Evolutionary conservation across 2,329 filamentous ascomycete species (phyloP).

Genomic region (Talaromyces albobiverticillius): DNA sequence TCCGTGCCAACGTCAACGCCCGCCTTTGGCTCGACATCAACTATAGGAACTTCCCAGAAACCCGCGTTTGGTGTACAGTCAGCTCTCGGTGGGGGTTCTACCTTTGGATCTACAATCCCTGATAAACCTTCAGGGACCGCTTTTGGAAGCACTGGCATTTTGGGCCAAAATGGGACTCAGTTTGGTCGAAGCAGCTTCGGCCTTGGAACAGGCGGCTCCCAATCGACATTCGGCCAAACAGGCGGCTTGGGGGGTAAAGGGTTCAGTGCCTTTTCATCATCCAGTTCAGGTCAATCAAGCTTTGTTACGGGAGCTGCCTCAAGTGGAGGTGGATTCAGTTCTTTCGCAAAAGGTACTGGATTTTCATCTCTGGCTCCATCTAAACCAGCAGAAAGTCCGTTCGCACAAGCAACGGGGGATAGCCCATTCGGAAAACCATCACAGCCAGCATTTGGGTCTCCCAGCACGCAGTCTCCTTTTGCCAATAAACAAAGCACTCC

Average conservation of each 20-base stretch:
- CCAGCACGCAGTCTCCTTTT: slow-evolving; percentile 26
- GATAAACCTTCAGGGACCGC: slow-evolving; percentile 3
- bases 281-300: slow-evolving; percentile 10
- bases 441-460: slow-evolving; percentile 29
- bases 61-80: slow-evolving; percentile 29
- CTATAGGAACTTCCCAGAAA: slow-evolving; percentile 19
- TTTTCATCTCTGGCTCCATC: slow-evolving; percentile 32
- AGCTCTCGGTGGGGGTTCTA: slow-evolving; percentile 19
- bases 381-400: slow-evolving; percentile 13
- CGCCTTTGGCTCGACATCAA: slow-evolving; percentile 27
- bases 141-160: slow-evolving; percentile 35
- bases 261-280: slow-evolving; percentile 14
- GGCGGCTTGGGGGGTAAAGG: slow-evolving; percentile 15
- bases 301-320: slow-evolving; percentile 3
- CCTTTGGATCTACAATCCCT: slow-evolving; percentile 28
- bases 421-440: slow-evolving; percentile 29
- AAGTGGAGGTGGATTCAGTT: slow-evolving; percentile 10
- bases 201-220: slow-evolving; percentile 13
- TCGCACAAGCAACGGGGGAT: slow-evolving; percentile 21
- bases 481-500: slow-evolving; percentile 22
- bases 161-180: slow-evolving; percentile 27
- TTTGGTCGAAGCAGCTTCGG: slow-evolving; percentile 36
- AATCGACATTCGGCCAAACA: slow-evolving; percentile 29
- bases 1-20: slow-evolving; percentile 25
- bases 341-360: slow-evolving; percentile 28